Base-by-base conservation (phyloP, 73 alveolate genomes). In the Paramecium tetraurelia region DNA sequence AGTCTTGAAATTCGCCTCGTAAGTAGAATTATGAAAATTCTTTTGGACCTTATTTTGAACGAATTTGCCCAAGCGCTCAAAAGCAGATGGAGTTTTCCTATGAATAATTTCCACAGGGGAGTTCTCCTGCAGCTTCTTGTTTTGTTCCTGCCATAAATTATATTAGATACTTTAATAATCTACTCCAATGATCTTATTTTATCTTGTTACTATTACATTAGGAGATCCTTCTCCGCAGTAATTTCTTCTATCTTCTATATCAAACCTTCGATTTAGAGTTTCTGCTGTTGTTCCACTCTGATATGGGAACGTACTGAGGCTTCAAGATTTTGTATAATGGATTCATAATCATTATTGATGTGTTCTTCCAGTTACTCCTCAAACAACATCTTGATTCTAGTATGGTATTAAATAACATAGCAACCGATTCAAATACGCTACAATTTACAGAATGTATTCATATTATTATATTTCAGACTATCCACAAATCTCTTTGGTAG, bases 331-430 rank as follows among this genome's bases (percentile, higher is more conserved):
- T 72, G 16, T 20, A 72, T 72, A 10, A 72, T 72, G 5, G 86
- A 29, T 38, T 72, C 86, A 72, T 72, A 63, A 63, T 63, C 84
- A 63, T 63, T 63, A 63, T 63, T 63, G 5, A 63, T 63, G 31
- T 63, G 84, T 33, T 63, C 84, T 7, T 63, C 84, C 5, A 63
- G 31, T 27, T 63, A 33, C n/a, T 63, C 84, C 5, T 63, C 84
- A 63, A 63, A 63, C 14, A 63, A 9, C 2, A 20, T 22, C 27
- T 63, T 63, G 84, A 63, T 63, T 63, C 84, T 63, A 63, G 3
- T 7, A 31, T 27, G 14, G 84, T 31, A 63, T 63, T 31, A 31
- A 33, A 33, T 63, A 53, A 53, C 31, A 53, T 53, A 18, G 69
- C 24, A 31, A 63, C 84, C 84, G 84, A 63, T 63, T 63, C 50